These are phyloP conservation scores for Oidiodendron maius DNA, from an alignment of 495 filamentous ascomycete species.

Conservation along the genomic window DNA sequence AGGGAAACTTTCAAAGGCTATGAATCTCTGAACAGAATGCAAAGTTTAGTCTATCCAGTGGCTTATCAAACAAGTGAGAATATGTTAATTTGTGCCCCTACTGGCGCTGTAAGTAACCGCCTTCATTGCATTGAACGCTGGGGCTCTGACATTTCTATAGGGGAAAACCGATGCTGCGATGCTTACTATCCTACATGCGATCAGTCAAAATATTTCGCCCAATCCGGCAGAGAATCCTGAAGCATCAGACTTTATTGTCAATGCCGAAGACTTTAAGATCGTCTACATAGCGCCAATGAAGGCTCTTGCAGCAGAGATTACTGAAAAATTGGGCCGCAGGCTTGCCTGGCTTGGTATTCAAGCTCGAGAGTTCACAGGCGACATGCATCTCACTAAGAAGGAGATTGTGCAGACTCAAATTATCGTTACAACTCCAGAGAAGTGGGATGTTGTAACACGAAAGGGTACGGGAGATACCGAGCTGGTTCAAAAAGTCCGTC, in stretches of 20 bases:
- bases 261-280: constrained; percentile 90
- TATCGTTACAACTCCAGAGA: constrained; percentile 97
- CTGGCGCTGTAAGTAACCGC: constrained; percentile 62
- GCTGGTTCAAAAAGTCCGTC: constrained; percentile 90
- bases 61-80: constrained; percentile 96
- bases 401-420: constrained; percentile 96
- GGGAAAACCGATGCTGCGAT: constrained; percentile 99
- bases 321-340: constrained; percentile 89
- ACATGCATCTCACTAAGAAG: constrained; percentile 97
- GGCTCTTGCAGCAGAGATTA: constrained; percentile 92
- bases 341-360: constrained; percentile 86
- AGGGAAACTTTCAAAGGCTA: constrained; percentile 91
- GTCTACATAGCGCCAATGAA: constrained; percentile 99
- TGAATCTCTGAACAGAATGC: constrained; percentile 92
- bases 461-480: constrained; percentile 98
- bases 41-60: constrained; percentile 91
- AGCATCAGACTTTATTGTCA: constrained; percentile 69
- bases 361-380: constrained; percentile 88
- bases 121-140: neutral
- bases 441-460: constrained; percentile 97
- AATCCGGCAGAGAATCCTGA: constrained; percentile 69
- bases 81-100: constrained; percentile 97
- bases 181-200: constrained; percentile 84
- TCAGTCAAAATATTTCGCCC: constrained; percentile 77
- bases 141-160: constrained; percentile 15